Evolutionary conservation across 352 stramenopile species (phyloP).

Genomic region (Paralagenidium karlingii): DNA sequence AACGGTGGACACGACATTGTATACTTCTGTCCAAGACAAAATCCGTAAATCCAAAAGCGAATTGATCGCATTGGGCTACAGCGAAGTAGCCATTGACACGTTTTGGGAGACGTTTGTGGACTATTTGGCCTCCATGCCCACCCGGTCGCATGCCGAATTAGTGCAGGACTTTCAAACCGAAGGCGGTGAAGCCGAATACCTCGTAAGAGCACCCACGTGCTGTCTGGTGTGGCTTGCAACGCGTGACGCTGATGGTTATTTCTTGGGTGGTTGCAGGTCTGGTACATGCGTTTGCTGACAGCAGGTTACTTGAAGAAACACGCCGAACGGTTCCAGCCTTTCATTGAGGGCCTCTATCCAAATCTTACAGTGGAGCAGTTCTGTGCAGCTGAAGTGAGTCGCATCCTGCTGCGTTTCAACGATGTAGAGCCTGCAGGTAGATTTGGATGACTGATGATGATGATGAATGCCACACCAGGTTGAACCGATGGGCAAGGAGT

Average conservation of each 20-base stretch:
- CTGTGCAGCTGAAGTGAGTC: conserved; percentile 50
- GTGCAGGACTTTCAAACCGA: conserved; percentile 79
- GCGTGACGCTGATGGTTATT: neutral
- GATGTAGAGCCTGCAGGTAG: neutral
- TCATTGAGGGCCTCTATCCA: conserved; percentile 72
- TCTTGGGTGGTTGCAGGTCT: conserved; percentile 23
- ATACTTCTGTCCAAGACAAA: conserved; percentile 29
- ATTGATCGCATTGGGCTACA: conserved; percentile 80
- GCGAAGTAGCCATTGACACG: conserved; percentile 85
- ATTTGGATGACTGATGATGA: neutral
- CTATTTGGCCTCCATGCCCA: conserved; percentile 71
- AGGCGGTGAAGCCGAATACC: conserved; percentile 73
- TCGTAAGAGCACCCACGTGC: conserved; percentile 13
- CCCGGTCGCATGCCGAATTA: conserved; percentile 45
- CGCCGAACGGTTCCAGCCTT: conserved; percentile 80
- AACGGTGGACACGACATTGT: conserved; percentile 12
- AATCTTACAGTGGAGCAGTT: conserved; percentile 77
- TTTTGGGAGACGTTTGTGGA: conserved; percentile 92
- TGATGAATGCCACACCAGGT: conserved; percentile 28
- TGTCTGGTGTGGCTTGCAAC: neutral
- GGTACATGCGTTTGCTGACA: conserved; percentile 80
- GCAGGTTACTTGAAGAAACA: conserved; percentile 81
- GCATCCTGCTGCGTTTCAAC: neutral
- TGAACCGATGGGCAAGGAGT: conserved; percentile 90
- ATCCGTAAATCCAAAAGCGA: conserved; percentile 59